Conservation (phyloP, 2,329 filamentous ascomycete genomes). For the Capronia americana region DNA sequence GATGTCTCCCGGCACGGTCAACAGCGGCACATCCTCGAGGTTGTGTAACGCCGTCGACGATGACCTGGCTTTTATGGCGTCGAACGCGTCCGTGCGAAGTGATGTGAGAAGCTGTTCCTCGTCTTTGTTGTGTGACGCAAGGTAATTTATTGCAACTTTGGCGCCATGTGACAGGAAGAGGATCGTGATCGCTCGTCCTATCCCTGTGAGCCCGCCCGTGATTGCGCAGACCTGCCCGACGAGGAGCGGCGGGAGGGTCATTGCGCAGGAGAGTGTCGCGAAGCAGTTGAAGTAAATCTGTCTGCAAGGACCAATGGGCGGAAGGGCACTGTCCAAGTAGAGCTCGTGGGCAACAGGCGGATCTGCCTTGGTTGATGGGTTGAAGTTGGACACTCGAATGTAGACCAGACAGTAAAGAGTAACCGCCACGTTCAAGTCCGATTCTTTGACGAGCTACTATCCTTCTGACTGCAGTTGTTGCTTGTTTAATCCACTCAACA, state of each 20-base stretch:
- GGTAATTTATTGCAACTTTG: slow-evolving; percentile 44
- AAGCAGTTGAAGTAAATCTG: neutral
- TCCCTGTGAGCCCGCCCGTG: slow-evolving; percentile 84
- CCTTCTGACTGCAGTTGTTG: neutral
- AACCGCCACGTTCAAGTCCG: no score
- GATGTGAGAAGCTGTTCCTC: slow-evolving; percentile 39
- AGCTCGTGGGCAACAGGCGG: neutral
- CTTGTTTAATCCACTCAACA: neutral
- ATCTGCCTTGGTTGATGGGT: neutral
- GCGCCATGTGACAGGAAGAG: slow-evolving; percentile 62
- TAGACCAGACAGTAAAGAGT: neutral
- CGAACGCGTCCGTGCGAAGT: slow-evolving; percentile 38
- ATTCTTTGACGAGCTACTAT: neutral
- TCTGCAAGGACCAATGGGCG: neutral
- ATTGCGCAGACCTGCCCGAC: slow-evolving; percentile 79
- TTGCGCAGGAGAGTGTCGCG: slow-evolving; percentile 8
- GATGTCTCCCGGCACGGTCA: slow-evolving; percentile 78
- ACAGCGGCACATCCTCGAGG: slow-evolving; percentile 42
- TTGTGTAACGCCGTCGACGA: slow-evolving; percentile 17
- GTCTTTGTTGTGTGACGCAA: slow-evolving; percentile 39
- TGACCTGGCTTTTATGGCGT: slow-evolving; percentile 38
- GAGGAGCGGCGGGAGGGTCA: slow-evolving; percentile 39
- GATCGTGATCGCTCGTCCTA: slow-evolving; percentile 82
- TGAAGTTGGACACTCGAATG: no score
- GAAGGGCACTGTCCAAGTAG: neutral